Evolutionary conservation across 306 rosid genomes (phyloP).

Genomic region (Citrullus mucosospermus): DNA sequence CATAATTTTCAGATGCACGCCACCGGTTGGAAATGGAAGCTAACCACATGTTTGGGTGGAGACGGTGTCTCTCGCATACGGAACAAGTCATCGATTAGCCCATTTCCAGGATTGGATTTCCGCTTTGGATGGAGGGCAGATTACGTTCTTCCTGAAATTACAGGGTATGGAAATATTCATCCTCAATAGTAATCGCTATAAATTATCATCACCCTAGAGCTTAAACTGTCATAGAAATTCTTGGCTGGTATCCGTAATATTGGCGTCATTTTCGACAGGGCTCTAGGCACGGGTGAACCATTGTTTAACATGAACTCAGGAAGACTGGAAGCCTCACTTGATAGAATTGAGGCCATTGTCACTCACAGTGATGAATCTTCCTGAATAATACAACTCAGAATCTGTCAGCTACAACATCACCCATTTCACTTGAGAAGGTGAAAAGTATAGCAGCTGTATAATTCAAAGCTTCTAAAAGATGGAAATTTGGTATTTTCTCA

Average conservation of each 20-base stretch:
- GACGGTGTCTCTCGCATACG: slow-evolving; percentile 76
- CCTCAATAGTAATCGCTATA: not conserved
- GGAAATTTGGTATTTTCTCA: not conserved
- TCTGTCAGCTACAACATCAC: not conserved
- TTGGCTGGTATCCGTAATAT: slow-evolving; percentile 1
- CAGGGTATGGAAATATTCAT: slow-evolving; percentile 32
- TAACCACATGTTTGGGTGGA: slow-evolving; percentile 86
- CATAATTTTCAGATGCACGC: slow-evolving; percentile 76
- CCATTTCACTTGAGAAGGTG: not conserved
- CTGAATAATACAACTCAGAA: slow-evolving; percentile 4
- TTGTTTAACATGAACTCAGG: slow-evolving; percentile 88
- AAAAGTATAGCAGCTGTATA: not conserved
- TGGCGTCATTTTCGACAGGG: slow-evolving; percentile 31
- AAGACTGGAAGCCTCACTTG: slow-evolving; percentile 72
- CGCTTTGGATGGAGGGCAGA: slow-evolving; percentile 96
- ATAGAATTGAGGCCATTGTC: slow-evolving; percentile 78
- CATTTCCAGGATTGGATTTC: slow-evolving; percentile 71
- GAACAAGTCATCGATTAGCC: slow-evolving; percentile 66
- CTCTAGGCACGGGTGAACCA: slow-evolving; percentile 74
- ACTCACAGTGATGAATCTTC: slow-evolving; percentile 40
- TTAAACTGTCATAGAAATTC: slow-evolving; percentile 2
- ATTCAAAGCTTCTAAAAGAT: slow-evolving; percentile 1
- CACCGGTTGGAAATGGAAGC: slow-evolving; percentile 97
- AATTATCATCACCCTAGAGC: not conserved
- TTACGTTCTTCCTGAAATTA: slow-evolving; percentile 82